Evolutionary conservation across 495 filamentous ascomycete genomes (phyloP), one percentile per base, ranked within the genome.

Genomic region (Hyaloscypha variabilis): DNA sequence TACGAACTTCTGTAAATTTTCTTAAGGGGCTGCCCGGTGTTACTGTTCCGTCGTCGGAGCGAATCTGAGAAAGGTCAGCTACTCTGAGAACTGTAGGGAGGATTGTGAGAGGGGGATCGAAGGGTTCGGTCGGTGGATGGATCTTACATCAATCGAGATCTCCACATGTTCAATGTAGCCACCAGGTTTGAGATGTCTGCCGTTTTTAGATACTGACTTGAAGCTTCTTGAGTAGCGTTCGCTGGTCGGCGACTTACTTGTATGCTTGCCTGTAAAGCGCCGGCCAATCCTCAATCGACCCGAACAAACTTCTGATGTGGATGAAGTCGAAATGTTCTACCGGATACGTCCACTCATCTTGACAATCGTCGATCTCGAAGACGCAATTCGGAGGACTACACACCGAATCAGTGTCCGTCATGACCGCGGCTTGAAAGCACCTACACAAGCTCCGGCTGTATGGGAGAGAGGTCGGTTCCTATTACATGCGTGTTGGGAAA

Each of bases 91-190:
- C 5, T 14, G 26, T 54, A 25, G 50, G 8, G 52, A 42, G 26
- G 19, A 28, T 3, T 21, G 56, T n/a, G n/a, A n/a, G n/a, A n/a
- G n/a, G n/a, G n/a, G 31, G 31, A 36, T 13, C 6, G 13, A 13
- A 36, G 31, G 13, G 31, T 13, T 36, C 31, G n/a, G n/a, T 36
- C 6, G 31, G 5, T 36, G 31, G 28, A 34, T 3, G 19, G n/a
- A 17, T 13, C 64, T 21, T 62, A 66, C 51, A 42, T 65, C 21
- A 49, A 69, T 73, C 3, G 72, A 75, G 61, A 79, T 74, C 63
- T 84, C 78, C n/a, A 78, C 74, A 52, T 82, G 79, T 56, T 88
- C 85, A 31, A 86, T 73, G 75, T 76, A 86, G 58, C 74, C 85
- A 31, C 82, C 83, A 17, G 83, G 83, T 60, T 77, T 77, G 5